These are phyloP conservation scores for Tardiomyces digboiensis DNA, from an alignment of 1,139 yeast species.

Conservation along the genomic window DNA sequence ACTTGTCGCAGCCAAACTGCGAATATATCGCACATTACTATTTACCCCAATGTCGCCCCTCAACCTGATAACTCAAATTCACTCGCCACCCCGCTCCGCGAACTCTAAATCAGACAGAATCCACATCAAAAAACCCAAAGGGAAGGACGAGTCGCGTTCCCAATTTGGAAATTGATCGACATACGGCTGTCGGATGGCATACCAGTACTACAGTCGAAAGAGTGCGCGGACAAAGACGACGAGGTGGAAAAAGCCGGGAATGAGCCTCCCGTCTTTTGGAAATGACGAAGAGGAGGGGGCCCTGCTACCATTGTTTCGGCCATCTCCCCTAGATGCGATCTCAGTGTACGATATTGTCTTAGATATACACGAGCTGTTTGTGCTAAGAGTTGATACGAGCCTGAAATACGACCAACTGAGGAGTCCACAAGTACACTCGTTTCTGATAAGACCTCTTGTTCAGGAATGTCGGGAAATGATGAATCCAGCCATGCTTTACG, in stretches of 20 bases:
- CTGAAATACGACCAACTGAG: constrained; percentile 48
- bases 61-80: too few species aligned
- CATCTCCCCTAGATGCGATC: constrained; percentile 23
- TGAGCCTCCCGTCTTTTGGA: neutral
- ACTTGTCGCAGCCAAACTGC: too few species aligned
- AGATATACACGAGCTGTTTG: constrained; percentile 22
- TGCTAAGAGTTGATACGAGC: constrained; percentile 33
- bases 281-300: constrained; percentile 3
- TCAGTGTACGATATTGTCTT: constrained; percentile 24
- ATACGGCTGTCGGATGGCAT: too few species aligned
- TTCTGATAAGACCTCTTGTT: constrained; percentile 42
- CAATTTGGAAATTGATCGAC: too few species aligned
- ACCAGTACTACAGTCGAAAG: too few species aligned
- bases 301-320: constrained; percentile 17
- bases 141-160: too few species aligned
- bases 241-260: neutral
- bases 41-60: too few species aligned
- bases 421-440: constrained; percentile 43
- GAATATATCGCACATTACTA: too few species aligned
- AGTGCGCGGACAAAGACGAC: too few species aligned
- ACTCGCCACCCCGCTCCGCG: too few species aligned
- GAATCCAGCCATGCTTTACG: constrained; percentile 26
- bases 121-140: too few species aligned
- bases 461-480: constrained; percentile 15
- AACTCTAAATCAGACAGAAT: too few species aligned